A percentile compares a stretch with the other conserved stretches of the same genome.
Conservation (phyloP, 805 yeast species). For the Yarrowia deformans region DNA sequence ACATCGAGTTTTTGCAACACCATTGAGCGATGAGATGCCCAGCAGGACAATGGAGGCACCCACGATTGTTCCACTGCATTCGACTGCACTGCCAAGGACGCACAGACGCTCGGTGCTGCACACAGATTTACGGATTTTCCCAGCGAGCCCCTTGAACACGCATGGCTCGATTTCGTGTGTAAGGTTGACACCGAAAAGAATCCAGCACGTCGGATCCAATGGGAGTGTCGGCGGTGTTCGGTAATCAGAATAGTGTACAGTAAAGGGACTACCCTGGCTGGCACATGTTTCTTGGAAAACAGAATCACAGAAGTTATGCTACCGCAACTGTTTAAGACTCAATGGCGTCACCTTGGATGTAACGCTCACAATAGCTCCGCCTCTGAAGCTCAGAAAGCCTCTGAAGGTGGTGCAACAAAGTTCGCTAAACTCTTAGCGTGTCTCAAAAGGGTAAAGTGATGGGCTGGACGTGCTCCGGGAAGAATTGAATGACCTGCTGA, state of each 20-base stretch:
- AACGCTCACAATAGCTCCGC: slow-evolving; percentile 2
- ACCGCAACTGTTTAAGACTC: not conserved
- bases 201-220: not conserved
- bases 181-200: not conserved
- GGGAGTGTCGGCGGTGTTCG: not conserved
- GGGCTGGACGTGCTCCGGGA: slow-evolving; percentile 2
- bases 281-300: slow-evolving; percentile 7
- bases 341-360: slow-evolving; percentile 21
- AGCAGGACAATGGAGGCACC: slow-evolving; percentile 6
- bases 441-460: slow-evolving; percentile 33
- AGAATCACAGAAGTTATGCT: not conserved
- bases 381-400: slow-evolving; percentile 3
- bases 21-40: not conserved
- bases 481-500: not conserved
- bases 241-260: too few species aligned
- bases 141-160: slow-evolving; percentile 24
- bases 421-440: slow-evolving; percentile 29
- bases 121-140: not conserved
- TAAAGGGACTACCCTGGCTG: not conserved
- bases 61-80: slow-evolving; percentile 6
- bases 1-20: not conserved
- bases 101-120: slow-evolving; percentile 10
- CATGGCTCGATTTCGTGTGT: slow-evolving; percentile 16
- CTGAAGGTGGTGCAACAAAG: slow-evolving; percentile 2
- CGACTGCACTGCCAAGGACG: slow-evolving; percentile 25